These are phyloP conservation scores for Saprolegnia diclina DNA, from an alignment of 352 stramenopile species.

Conservation along the genomic window DNA sequence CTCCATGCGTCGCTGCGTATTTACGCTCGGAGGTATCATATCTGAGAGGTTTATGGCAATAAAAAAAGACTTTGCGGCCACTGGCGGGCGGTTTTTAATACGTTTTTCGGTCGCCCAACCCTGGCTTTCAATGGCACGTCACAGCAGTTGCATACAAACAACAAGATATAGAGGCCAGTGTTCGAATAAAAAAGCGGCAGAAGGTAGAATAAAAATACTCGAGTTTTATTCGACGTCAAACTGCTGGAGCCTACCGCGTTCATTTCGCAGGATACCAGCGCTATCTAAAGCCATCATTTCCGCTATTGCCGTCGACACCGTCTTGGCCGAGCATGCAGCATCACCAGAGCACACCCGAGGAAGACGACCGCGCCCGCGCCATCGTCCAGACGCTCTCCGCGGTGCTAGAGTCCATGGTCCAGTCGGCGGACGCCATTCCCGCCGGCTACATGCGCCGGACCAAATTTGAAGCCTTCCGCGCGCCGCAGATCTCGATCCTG, in stretches of 20 bases:
- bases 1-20: background rate
- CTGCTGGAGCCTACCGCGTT: constrained; percentile 1
- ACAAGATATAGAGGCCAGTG: background rate
- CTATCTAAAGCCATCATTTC: constrained; percentile 22
- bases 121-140: background rate
- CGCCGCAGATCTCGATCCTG: constrained; percentile 70
- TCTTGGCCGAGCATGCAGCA: constrained; percentile 7
- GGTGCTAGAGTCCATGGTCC: constrained; percentile 76
- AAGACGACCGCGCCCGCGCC: constrained; percentile 64
- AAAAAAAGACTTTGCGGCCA: background rate
- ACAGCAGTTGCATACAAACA: background rate
- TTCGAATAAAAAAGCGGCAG: background rate
- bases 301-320: constrained; percentile 14
- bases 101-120: background rate
- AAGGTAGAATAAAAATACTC: background rate
- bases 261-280: constrained; percentile 14
- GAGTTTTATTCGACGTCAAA: background rate
- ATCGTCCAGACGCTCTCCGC: constrained; percentile 75
- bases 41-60: background rate
- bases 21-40: background rate
- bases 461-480: constrained; percentile 83
- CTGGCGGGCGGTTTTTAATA: background rate
- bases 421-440: constrained; percentile 49
- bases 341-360: constrained; percentile 31
- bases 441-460: constrained; percentile 54